These are phyloP conservation scores for Leccinum longicurvipes DNA, from an alignment of 768 basidiomycete genomes.

Conservation along the genomic window DNA sequence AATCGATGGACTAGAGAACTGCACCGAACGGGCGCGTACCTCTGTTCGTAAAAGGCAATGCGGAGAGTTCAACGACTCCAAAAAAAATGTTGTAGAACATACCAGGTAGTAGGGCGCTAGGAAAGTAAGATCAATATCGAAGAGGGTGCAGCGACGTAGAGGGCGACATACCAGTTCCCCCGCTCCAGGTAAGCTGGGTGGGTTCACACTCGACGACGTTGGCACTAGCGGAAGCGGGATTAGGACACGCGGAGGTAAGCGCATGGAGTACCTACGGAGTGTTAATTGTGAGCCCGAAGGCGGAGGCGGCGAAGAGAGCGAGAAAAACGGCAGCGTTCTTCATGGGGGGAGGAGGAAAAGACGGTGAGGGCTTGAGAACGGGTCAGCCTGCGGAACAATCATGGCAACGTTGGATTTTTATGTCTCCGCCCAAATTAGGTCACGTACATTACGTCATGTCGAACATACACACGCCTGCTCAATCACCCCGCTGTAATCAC, in stretches of 20 bases:
- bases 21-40: constrained; percentile 23
- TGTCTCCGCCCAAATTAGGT: constrained; percentile 31
- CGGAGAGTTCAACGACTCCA: neutral
- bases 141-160: rapidly evolving
- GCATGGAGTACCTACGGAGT: constrained; percentile 58
- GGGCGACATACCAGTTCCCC: constrained; percentile 48
- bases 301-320: constrained; percentile 41
- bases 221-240: constrained; percentile 31
- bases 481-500: constrained; percentile 21
- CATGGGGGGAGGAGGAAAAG: constrained; percentile 39
- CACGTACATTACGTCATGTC: constrained; percentile 9
- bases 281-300: constrained; percentile 53
- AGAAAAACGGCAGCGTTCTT: constrained; percentile 40
- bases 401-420: constrained; percentile 24
- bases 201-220: constrained; percentile 58
- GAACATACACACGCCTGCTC: no score
- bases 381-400: constrained; percentile 15
- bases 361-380: constrained; percentile 2
- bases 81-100: constrained; percentile 26
- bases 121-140: neutral
- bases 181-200: constrained; percentile 49
- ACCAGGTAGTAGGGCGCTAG: constrained; percentile 67
- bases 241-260: neutral
- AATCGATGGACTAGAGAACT: neutral
- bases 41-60: constrained; percentile 29